Evolutionary conservation across 2,329 filamentous ascomycete species (phyloP).

Genomic region (Blumeriella jaapii): DNA sequence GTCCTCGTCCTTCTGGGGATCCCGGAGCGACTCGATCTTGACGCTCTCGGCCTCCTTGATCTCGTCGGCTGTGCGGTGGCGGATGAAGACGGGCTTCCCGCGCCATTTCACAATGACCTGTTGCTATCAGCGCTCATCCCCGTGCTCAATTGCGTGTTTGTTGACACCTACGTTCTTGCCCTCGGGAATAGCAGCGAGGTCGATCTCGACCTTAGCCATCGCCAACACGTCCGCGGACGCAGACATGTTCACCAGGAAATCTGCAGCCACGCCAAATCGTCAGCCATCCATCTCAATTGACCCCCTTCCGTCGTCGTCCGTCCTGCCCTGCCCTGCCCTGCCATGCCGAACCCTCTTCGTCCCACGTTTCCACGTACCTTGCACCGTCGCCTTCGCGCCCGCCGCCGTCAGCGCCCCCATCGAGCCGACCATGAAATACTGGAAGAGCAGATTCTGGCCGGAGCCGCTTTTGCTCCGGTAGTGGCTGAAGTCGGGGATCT

Average conservation of each 20-base stretch:
- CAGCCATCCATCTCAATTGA: constrained; percentile 18
- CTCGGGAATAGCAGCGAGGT: constrained; percentile 84
- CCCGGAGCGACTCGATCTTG: constrained; percentile 72
- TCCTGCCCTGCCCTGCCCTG: neutral
- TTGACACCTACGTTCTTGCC: constrained; percentile 82
- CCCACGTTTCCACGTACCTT: constrained; percentile 54
- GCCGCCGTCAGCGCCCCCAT: constrained; percentile 87
- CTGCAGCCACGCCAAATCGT: constrained; percentile 38
- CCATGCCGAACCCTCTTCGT: constrained; percentile 3
- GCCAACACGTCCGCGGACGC: constrained; percentile 96
- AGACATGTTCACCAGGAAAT: constrained; percentile 99
- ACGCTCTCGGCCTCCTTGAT: constrained; percentile 90
- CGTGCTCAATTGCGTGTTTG: constrained; percentile 4
- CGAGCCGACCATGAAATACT: constrained; percentile 64
- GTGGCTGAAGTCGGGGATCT: constrained; percentile 81
- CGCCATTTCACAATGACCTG: constrained; percentile 99
- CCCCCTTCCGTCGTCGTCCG: constrained; percentile 1
- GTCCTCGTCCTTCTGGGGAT: constrained; percentile 82
- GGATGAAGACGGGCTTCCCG: constrained; percentile 99
- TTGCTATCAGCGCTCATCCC: constrained; percentile 11
- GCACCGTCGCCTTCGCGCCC: constrained; percentile 93
- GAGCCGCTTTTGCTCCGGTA: constrained; percentile 64
- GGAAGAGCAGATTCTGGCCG: constrained; percentile 73
- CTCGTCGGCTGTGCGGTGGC: constrained; percentile 86
- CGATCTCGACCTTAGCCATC: constrained; percentile 98